Conservation (phyloP, 108 stramenopile genomes). For the Skeletonema grethae region DNA sequence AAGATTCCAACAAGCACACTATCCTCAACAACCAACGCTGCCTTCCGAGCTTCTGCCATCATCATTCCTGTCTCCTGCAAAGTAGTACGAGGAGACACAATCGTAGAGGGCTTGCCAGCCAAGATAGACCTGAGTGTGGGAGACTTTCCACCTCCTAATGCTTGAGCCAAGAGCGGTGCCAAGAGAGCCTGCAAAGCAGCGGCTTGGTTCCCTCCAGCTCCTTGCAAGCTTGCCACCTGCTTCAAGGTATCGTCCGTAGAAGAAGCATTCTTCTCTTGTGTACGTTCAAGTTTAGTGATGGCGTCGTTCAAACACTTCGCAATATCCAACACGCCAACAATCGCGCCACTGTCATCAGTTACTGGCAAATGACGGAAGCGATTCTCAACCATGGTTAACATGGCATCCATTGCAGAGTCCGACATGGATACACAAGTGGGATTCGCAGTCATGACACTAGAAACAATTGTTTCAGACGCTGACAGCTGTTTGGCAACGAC, state of each 20-base stretch:
- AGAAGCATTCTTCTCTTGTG: conserved; percentile 50
- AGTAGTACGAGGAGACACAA: conserved; percentile 68
- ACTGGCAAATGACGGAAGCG: conserved; percentile 93
- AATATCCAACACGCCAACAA: conserved; percentile 92
- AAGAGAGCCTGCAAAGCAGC: conserved; percentile 70
- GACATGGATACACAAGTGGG: conserved; percentile 81
- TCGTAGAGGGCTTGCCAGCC: conserved; percentile 68
- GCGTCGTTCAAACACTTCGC: conserved; percentile 96
- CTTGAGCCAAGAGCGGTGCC: conserved; percentile 72
- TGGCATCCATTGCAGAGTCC: conserved; percentile 87
- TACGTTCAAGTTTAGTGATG: conserved; percentile 83
- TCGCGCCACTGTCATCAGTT: conserved; percentile 74
- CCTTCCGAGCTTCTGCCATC: conserved; percentile 88
- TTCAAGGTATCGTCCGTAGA: conserved; percentile 66
- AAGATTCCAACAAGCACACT: conserved; percentile 89
- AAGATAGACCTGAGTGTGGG: conserved; percentile 74
- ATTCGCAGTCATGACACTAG: conserved; percentile 83
- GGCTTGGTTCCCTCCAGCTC: conserved; percentile 67
- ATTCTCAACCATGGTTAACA: conserved; percentile 93
- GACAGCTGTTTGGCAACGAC: conserved; percentile 76
- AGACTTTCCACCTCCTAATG: conserved; percentile 64
- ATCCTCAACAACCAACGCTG: conserved; percentile 80
- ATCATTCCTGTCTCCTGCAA: conserved; percentile 71
- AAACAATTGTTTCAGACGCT: conserved; percentile 56
- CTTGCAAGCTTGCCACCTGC: conserved; percentile 58